Percentiles rank a stretch among this genome's conserved stretches.
These are phyloP conservation scores for Ceratobasidium sp. DNA, from an alignment of 1,284 basidiomycete species.

Conservation along the genomic window DNA sequence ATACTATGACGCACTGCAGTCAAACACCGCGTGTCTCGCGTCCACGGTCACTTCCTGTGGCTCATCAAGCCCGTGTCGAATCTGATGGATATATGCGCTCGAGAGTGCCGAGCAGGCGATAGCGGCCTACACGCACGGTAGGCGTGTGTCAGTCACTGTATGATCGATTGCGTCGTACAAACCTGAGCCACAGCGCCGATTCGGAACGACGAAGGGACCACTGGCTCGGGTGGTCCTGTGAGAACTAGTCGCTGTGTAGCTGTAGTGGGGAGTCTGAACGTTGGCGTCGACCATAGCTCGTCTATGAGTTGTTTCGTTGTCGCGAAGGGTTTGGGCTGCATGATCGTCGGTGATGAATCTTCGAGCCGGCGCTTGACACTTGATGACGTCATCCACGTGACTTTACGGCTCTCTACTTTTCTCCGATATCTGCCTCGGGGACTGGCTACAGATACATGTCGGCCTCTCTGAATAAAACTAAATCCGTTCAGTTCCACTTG, in stretches of 20 bases:
- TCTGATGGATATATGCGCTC: conserved; percentile 65
- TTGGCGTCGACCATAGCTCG: conserved; percentile 20
- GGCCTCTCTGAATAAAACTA: too few species aligned
- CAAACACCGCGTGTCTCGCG: conserved; percentile 68
- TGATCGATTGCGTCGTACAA: conserved; percentile 47
- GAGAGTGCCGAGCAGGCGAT: conserved; percentile 68
- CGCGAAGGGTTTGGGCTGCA: not conserved
- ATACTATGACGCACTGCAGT: conserved; percentile 63
- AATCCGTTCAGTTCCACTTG: too few species aligned
- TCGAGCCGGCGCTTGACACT: not conserved
- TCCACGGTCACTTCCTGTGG: conserved; percentile 66
- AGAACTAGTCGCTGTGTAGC: conserved; percentile 55
- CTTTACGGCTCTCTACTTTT: not conserved
- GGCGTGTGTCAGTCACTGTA: not conserved
- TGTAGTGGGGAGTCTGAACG: not conserved
- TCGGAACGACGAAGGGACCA: conserved; percentile 65
- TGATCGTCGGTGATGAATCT: conserved; percentile 18
- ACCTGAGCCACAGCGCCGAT: conserved; percentile 67
- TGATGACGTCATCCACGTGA: not conserved
- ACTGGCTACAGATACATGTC: too few species aligned
- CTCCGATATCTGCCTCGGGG: not conserved
- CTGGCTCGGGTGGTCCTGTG: conserved; percentile 59
- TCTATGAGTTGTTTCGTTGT: conserved; percentile 24
- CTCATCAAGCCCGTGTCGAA: conserved; percentile 50
- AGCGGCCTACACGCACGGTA: conserved; percentile 58